phyloP scores from a whole-genome alignment of 2,329 filamentous ascomycete species.

The Coleophoma eucalyptorum region DNA sequence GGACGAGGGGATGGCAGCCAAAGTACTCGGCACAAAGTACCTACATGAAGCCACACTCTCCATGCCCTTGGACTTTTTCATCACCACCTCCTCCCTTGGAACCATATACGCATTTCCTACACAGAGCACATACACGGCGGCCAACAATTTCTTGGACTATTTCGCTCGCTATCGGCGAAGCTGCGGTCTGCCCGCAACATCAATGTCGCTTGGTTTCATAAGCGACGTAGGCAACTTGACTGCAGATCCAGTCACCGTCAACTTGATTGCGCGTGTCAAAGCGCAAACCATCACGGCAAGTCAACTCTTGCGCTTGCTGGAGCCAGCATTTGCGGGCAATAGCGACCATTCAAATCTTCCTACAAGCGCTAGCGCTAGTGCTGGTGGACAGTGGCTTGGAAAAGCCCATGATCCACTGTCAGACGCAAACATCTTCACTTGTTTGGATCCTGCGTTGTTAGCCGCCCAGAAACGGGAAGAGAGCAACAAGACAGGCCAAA shows the following conservation, averaged over 20 bases:
- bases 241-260: not conserved
- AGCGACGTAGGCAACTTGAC: not conserved
- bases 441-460: no score
- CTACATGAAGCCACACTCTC: not conserved
- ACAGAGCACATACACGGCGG: not conserved
- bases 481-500: no score
- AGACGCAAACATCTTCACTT: no score
- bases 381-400: no score
- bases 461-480: no score
- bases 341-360: no score
- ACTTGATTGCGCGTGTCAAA: not conserved
- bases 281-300: not conserved
- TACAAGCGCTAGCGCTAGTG: no score
- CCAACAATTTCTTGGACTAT: conserved; percentile 26
- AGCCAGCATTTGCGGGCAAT: no score
- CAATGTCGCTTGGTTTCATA: conserved; percentile 42
- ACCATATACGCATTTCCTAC: not conserved
- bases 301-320: not conserved
- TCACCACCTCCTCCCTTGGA: not conserved
- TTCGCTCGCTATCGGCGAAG: conserved; percentile 32
- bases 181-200: conserved; percentile 36
- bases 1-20: conserved; percentile 1
- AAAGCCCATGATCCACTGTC: no score
- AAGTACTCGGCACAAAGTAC: not conserved
- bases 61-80: not conserved